Evolutionary conservation across 208 protist species (phyloP).

Genomic region (Acanthamoeba royreba): DNA sequence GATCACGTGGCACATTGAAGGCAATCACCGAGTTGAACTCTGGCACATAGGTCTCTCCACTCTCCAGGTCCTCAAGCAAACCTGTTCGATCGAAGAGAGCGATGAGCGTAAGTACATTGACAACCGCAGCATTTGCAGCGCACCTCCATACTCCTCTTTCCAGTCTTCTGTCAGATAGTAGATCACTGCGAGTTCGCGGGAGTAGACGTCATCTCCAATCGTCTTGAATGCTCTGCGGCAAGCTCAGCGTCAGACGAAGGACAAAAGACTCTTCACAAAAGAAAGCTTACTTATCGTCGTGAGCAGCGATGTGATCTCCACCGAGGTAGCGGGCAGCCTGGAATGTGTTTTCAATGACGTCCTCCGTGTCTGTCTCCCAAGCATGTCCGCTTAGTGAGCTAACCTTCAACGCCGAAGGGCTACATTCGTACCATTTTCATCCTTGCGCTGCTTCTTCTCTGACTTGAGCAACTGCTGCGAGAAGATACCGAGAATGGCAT

Average conservation of each 20-base stretch:
- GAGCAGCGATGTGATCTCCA: neutral
- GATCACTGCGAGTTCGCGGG: neutral
- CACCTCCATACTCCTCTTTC: neutral
- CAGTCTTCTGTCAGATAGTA: neutral
- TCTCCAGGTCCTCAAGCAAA: neutral
- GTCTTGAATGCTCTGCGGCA: neutral
- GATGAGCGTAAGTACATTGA: neutral
- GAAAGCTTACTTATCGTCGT: constrained; percentile 13
- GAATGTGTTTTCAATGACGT: neutral
- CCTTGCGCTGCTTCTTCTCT: neutral
- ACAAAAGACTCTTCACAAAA: no score
- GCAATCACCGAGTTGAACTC: neutral
- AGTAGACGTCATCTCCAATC: neutral
- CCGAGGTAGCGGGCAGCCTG: neutral
- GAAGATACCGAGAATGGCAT: neutral
- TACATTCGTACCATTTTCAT: neutral
- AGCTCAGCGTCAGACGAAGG: no score
- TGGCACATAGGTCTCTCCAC: neutral
- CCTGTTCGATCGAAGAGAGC: neutral
- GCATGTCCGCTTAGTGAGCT: no score
- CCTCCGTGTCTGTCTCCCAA: neutral
- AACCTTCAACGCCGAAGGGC: no score
- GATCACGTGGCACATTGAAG: neutral
- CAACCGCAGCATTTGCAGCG: neutral
- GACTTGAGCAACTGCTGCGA: neutral